A percentile compares a stretch with the other conserved stretches of the same genome.
phyloP scores from a whole-genome alignment of 352 stramenopile species.

The Phytophthora lateralis region DNA sequence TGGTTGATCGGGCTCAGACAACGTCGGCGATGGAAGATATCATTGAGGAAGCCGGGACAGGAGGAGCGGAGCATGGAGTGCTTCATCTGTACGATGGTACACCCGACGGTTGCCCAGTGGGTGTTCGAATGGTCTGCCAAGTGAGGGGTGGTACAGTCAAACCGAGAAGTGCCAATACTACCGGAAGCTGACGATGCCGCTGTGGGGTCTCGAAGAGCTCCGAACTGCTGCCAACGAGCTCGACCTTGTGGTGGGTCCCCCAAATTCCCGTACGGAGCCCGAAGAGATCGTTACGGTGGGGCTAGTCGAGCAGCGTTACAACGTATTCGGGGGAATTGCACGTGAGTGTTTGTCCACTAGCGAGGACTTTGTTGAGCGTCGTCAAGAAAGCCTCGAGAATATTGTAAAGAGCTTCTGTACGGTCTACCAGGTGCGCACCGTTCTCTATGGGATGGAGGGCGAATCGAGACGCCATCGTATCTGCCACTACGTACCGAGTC shows the following conservation, averaged over 20 bases:
- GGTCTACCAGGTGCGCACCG: neutral
- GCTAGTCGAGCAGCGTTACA: slow-evolving; percentile 5
- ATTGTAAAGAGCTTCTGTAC: too few relatives aligned
- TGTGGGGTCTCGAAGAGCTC: slow-evolving; percentile 11
- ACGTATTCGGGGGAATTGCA: slow-evolving; percentile 10
- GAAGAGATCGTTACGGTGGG: neutral
- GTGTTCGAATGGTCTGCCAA: neutral
- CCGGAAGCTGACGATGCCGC: slow-evolving; percentile 4
- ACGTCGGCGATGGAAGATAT: neutral
- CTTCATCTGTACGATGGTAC: slow-evolving; percentile 1
- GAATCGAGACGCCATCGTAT: neutral
- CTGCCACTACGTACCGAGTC: neutral
- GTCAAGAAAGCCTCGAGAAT: too few relatives aligned
- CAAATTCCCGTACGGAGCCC: neutral
- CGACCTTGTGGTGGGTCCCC: neutral
- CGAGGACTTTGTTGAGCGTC: neutral
- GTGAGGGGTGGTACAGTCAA: neutral
- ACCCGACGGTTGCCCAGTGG: neutral
- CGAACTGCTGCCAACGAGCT: slow-evolving; percentile 4
- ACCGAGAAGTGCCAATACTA: neutral
- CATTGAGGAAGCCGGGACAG: neutral
- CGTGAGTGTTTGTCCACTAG: slow-evolving; percentile 7
- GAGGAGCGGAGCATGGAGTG: neutral
- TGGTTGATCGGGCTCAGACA: neutral
- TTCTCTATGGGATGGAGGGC: neutral